These are phyloP conservation scores for Ramaria rubella DNA, from an alignment of 768 basidiomycete species.

Conservation along the genomic window DNA sequence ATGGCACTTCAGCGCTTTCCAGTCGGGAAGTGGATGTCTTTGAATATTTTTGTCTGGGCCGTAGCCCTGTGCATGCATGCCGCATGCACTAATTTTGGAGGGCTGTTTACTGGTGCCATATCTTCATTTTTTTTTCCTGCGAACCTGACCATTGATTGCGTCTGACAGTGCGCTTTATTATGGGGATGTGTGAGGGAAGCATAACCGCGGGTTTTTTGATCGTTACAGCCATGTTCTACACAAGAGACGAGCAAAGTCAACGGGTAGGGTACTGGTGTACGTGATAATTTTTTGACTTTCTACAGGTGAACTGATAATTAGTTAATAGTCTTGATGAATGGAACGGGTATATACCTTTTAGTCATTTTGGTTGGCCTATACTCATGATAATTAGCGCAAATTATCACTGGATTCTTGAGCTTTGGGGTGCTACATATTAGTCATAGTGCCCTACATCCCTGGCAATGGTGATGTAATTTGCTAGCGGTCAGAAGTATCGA, in stretches of 20 bases:
- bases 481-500: conserved; percentile 4
- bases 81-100: conserved; percentile 64
- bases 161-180: conserved; percentile 44
- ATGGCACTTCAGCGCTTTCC: conserved; percentile 65
- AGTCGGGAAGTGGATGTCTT: conserved; percentile 75
- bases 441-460: conserved; percentile 51
- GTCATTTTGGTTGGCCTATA: not conserved
- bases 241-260: conserved; percentile 58
- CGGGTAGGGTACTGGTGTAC: conserved; percentile 74
- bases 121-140: not conserved
- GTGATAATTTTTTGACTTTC: conserved; percentile 21
- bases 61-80: conserved; percentile 55
- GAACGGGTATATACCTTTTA: conserved; percentile 40
- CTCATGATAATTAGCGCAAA: conserved; percentile 43
- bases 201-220: conserved; percentile 77
- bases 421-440: conserved; percentile 61
- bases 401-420: conserved; percentile 63
- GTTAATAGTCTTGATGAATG: conserved; percentile 65
- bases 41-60: conserved; percentile 65
- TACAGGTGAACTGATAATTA: not conserved
- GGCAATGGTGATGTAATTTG: conserved; percentile 67
- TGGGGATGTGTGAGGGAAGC: conserved; percentile 73
- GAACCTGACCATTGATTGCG: not conserved
- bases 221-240: conserved; percentile 74
- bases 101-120: conserved; percentile 38